Evolutionary conservation across 2,329 filamentous ascomycete species (phyloP).

Genomic region (Venturia effusa): DNA sequence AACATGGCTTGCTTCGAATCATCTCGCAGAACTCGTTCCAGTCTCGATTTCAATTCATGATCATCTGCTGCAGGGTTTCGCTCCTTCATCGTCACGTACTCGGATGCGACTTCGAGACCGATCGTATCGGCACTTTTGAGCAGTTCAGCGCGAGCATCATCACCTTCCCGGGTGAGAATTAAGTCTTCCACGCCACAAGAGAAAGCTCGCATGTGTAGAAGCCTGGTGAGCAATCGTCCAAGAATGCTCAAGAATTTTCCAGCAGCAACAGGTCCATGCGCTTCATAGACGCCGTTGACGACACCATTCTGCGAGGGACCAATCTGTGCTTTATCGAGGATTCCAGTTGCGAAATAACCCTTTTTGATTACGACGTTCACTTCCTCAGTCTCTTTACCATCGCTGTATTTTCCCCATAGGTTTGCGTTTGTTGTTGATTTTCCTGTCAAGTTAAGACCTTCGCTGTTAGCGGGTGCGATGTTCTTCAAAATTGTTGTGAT

Average conservation of each 20-base stretch:
- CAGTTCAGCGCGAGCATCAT: constrained; percentile 56
- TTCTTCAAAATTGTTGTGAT: constrained; percentile 90
- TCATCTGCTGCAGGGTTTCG: constrained; percentile 51
- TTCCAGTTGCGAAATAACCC: constrained; percentile 79
- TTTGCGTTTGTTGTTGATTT: constrained; percentile 69
- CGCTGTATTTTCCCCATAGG: constrained; percentile 53
- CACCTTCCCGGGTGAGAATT: constrained; percentile 69
- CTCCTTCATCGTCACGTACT: constrained; percentile 75
- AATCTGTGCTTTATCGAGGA: constrained; percentile 92
- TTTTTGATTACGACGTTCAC: constrained; percentile 71
- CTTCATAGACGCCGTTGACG: constrained; percentile 85
- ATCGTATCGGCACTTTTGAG: constrained; percentile 56
- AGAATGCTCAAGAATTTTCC: constrained; percentile 83
- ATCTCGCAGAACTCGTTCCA: constrained; percentile 85
- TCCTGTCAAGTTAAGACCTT: constrained; percentile 67
- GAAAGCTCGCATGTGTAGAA: constrained; percentile 88
- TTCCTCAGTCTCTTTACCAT: constrained; percentile 55
- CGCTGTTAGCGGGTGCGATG: constrained; percentile 66
- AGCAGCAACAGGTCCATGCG: constrained; percentile 78
- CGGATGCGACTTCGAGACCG: constrained; percentile 69
- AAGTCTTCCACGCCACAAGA: constrained; percentile 97
- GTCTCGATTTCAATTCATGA: constrained; percentile 59
- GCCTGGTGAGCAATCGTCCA: constrained; percentile 78
- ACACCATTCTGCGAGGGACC: constrained; percentile 79
- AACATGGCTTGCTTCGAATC: constrained; percentile 82